Conservation (phyloP, 2,329 filamentous ascomycete genomes). For the Fusarium anthophilum region DNA sequence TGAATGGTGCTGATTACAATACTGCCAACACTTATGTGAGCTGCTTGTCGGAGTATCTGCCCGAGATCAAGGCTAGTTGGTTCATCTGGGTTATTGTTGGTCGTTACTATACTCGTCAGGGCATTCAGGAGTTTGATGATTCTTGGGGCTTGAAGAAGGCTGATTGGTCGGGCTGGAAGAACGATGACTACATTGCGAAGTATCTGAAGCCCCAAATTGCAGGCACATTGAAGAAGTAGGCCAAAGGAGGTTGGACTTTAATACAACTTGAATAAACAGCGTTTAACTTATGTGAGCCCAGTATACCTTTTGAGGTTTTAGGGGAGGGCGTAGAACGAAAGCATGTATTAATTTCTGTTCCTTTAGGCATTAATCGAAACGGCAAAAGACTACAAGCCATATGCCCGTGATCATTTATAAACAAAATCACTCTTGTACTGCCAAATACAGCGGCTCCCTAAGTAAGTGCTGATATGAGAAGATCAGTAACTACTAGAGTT, state of each 20-base stretch:
- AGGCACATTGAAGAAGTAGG: conserved; percentile 1
- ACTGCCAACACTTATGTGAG: conserved; percentile 56
- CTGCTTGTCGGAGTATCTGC: conserved; percentile 61
- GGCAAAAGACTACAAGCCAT: no score
- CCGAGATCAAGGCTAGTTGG: conserved; percentile 61
- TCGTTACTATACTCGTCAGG: conserved; percentile 65
- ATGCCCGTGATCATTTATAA: no score
- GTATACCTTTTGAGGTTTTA: no score
- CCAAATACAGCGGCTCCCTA: no score
- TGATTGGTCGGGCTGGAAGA: conserved; percentile 63
- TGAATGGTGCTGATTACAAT: conserved; percentile 57
- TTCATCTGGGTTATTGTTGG: conserved; percentile 67
- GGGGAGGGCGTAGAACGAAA: no score
- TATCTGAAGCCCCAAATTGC: conserved; percentile 16
- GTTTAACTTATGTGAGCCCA: accelerated
- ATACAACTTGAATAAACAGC: neutral
- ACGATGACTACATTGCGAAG: conserved; percentile 52
- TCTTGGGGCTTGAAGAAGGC: conserved; percentile 64
- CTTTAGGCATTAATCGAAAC: no score
- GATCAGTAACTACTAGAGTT: no score
- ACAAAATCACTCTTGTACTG: no score
- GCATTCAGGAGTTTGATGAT: conserved; percentile 65
- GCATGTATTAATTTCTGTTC: no score
- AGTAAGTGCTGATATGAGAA: no score
- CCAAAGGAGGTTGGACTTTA: accelerated